A percentile compares a stretch with the other conserved stretches of the same genome.
These are phyloP conservation scores for Pythium aristosporum DNA, from an alignment of 352 stramenopile species.

Conservation along the genomic window DNA sequence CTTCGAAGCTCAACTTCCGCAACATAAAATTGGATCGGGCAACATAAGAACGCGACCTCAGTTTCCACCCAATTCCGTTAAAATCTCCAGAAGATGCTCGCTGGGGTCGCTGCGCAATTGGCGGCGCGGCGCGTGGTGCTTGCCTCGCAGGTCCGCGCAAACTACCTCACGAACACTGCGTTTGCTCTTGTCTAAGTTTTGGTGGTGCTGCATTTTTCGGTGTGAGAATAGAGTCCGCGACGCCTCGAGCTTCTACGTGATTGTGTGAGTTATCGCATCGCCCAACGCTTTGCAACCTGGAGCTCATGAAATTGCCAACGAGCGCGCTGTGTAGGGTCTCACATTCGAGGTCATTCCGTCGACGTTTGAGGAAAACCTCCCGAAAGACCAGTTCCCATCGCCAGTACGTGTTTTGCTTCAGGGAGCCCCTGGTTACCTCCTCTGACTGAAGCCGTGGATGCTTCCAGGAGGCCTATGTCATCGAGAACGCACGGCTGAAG, in stretches of 20 bases:
- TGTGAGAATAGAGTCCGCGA: slow-evolving; percentile 53
- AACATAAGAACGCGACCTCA: background rate
- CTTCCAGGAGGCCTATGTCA: slow-evolving; percentile 63
- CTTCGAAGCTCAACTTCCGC: background rate
- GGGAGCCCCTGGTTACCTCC: too few relatives aligned
- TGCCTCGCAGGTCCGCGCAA: slow-evolving; percentile 48
- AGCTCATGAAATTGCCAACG: background rate
- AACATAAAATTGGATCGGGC: background rate
- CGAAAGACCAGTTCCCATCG: slow-evolving; percentile 64
- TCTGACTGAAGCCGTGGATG: background rate
- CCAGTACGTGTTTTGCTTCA: slow-evolving; percentile 30
- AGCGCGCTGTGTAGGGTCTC: slow-evolving; percentile 45
- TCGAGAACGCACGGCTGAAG: slow-evolving; percentile 80
- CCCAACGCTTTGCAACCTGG: background rate
- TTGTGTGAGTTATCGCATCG: slow-evolving; percentile 41
- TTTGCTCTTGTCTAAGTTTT: background rate
- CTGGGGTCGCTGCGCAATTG: slow-evolving; percentile 42
- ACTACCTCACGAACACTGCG: background rate
- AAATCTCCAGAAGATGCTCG: too few relatives aligned
- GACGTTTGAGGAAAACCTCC: slow-evolving; percentile 80
- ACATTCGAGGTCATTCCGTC: slow-evolving; percentile 77
- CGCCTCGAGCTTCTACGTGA: slow-evolving; percentile 70
- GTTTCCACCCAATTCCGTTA: background rate
- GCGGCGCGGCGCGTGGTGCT: slow-evolving; percentile 60
- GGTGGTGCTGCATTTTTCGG: background rate